Conservation (phyloP, 805 yeast genomes). For the Candida mattraensis region DNA sequence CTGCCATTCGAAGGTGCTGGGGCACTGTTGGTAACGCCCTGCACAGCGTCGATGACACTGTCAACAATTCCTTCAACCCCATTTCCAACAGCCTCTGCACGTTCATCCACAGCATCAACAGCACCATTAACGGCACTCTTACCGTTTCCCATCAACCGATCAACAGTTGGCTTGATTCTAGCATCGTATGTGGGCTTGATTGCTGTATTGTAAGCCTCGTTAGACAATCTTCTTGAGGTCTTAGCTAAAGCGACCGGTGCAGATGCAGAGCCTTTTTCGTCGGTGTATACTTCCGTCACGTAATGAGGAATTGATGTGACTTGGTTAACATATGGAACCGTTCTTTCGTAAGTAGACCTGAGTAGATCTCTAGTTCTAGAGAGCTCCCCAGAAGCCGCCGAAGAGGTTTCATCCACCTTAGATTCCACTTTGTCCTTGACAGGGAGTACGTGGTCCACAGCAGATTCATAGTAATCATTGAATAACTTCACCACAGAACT, state of each 20-base stretch:
- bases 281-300: constrained; percentile 31
- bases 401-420: constrained; percentile 9
- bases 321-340: constrained; percentile 28
- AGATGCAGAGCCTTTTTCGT: constrained; percentile 31
- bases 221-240: constrained; percentile 37
- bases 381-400: constrained; percentile 23
- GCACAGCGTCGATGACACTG: background rate
- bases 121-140: constrained; percentile 23
- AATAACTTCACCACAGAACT: constrained; percentile 30
- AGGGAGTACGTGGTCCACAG: constrained; percentile 31
- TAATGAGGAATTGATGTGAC: constrained; percentile 33
- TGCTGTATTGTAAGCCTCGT: constrained; percentile 33
- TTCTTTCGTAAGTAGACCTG: constrained; percentile 28
- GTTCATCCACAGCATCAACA: constrained; percentile 22
- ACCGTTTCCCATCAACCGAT: constrained; percentile 24
- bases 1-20: background rate
- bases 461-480: constrained; percentile 32
- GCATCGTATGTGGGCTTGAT: constrained; percentile 33
- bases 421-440: constrained; percentile 14
- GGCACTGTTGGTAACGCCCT: background rate
- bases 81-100: constrained; percentile 10
- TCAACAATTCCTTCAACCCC: constrained; percentile 1
- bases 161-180: constrained; percentile 27
- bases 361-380: constrained; percentile 27
- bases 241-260: constrained; percentile 37